Evolutionary conservation across 2,329 filamentous ascomycete genomes (phyloP).

Genomic region (Furcasterigmium furcatum): DNA sequence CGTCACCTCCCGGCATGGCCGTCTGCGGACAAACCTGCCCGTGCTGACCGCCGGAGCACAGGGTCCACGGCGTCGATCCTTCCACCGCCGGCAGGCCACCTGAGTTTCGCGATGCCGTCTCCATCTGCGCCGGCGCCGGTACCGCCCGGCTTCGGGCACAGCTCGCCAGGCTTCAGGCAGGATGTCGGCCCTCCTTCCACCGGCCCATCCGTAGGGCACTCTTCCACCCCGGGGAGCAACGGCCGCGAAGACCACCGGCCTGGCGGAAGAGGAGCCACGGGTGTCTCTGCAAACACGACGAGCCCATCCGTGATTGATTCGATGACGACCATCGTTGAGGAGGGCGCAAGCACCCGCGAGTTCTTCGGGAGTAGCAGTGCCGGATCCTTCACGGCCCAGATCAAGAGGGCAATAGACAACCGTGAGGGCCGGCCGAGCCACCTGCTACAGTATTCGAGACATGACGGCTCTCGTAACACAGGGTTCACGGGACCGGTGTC

Average conservation of each 20-base stretch:
- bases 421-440: conserved; percentile 13
- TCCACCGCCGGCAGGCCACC: too few species aligned
- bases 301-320: conserved; percentile 34
- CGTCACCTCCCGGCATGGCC: too few species aligned
- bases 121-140: too few species aligned
- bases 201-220: background rate
- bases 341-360: conserved; percentile 33
- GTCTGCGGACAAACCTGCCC: too few species aligned
- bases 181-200: too few species aligned
- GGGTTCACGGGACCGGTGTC: background rate
- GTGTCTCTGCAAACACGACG: background rate
- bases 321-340: conserved; percentile 41
- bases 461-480: too few species aligned
- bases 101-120: too few species aligned
- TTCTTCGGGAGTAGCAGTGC: conserved; percentile 45
- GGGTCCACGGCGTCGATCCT: too few species aligned
- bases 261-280: background rate
- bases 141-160: too few species aligned
- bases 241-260: background rate
- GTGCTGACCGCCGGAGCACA: too few species aligned
- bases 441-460: background rate
- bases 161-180: too few species aligned
- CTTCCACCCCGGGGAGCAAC: background rate
- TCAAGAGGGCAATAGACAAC: conserved; percentile 37
- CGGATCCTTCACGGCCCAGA: conserved; percentile 42